Conservation (phyloP, 2,329 filamentous ascomycete species). For the Cladosporium phlei region DNA sequence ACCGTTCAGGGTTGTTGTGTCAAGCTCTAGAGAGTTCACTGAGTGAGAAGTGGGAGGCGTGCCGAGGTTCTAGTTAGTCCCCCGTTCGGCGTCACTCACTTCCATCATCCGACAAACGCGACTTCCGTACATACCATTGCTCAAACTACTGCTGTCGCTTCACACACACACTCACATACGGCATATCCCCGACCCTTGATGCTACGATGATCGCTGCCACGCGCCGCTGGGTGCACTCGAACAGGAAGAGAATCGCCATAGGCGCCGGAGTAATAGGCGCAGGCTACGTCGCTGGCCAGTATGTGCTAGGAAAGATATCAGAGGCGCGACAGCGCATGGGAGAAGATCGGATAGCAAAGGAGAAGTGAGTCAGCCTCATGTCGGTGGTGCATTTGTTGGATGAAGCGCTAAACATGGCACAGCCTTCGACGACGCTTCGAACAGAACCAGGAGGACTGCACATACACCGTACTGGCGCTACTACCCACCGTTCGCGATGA, state of each 20-base stretch:
- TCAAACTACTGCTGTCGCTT: neutral
- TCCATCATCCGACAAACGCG: too few relatives aligned
- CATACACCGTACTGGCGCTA: slow-evolving; percentile 93
- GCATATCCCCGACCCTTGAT: too few relatives aligned
- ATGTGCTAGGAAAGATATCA: slow-evolving; percentile 83
- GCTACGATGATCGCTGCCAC: slow-evolving; percentile 62
- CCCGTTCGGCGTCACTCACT: too few relatives aligned
- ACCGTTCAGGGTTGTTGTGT: too few relatives aligned
- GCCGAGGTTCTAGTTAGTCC: too few relatives aligned
- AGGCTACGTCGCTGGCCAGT: slow-evolving; percentile 88
- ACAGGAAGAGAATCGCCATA: slow-evolving; percentile 83
- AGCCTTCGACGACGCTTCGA: slow-evolving; percentile 94
- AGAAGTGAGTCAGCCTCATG: slow-evolving; percentile 64
- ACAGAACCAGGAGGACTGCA: slow-evolving; percentile 98
- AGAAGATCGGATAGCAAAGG: slow-evolving; percentile 89
- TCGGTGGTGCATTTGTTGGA: neutral
- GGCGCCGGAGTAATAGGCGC: slow-evolving; percentile 82
- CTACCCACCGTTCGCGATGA: slow-evolving; percentile 88
- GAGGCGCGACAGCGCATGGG: slow-evolving; percentile 95
- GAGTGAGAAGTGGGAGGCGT: too few relatives aligned
- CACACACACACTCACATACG: neutral
- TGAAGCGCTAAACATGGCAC: slow-evolving; percentile 5
- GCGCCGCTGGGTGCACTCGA: slow-evolving; percentile 86
- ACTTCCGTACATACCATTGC: slow-evolving; percentile 2
- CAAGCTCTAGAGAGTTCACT: too few relatives aligned